A percentile compares a stretch with the other conserved stretches of the same genome.
phyloP scores from a whole-genome alignment of 2,329 filamentous ascomycete genomes.

The Knoxdaviesia proteae region DNA sequence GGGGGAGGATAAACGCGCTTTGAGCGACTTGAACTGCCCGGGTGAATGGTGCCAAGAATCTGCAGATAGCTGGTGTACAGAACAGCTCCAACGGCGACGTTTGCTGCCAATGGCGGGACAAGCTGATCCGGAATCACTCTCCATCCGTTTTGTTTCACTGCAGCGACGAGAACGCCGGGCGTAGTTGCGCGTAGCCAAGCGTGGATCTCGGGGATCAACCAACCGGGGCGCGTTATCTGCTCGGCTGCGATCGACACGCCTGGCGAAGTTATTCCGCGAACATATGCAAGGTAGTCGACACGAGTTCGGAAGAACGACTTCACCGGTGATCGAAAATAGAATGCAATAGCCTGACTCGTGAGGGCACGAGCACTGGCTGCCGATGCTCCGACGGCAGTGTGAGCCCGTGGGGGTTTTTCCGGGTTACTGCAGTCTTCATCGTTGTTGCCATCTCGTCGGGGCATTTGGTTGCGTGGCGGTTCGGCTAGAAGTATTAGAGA shows the following conservation, averaged over 20 bases:
- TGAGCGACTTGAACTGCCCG: constrained; percentile 32
- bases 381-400: constrained; percentile 51
- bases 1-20: constrained; percentile 54
- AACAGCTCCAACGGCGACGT: constrained; percentile 52
- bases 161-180: constrained; percentile 46
- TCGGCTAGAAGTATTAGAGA: too few species aligned
- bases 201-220: constrained; percentile 12
- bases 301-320: constrained; percentile 84
- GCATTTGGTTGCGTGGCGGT: too few species aligned
- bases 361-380: constrained; percentile 69
- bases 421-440: too few species aligned
- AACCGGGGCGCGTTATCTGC: too few species aligned
- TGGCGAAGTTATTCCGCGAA: constrained; percentile 12
- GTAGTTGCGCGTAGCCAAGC: constrained; percentile 40
- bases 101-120: constrained; percentile 54
- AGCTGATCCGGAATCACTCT: constrained; percentile 54
- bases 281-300: constrained; percentile 58
- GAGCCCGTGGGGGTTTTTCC: too few species aligned
- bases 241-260: constrained; percentile 23
- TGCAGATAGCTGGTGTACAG: constrained; percentile 60
- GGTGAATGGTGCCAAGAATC: constrained; percentile 42
- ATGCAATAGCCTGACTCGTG: constrained; percentile 65
- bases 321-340: constrained; percentile 78
- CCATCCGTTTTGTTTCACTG: constrained; percentile 52
- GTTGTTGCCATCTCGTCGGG: too few species aligned